Conservation (phyloP, 805 yeast species). For the Yamadazyma sp. region DNA sequence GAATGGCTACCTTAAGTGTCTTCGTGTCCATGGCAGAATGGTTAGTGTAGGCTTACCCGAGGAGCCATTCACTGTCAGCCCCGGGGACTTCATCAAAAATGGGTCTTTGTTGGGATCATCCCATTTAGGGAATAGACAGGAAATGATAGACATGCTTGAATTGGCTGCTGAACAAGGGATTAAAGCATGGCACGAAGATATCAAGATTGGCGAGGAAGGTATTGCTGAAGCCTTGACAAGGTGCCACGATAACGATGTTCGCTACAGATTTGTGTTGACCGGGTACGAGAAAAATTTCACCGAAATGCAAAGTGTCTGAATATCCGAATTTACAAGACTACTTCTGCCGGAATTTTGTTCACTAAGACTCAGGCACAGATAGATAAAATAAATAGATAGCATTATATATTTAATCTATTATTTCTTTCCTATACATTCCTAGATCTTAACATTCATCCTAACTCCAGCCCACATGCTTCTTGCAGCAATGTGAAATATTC, state of each 20-base stretch:
- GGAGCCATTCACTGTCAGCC: conserved; percentile 21
- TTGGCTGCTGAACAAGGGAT: conserved; percentile 38
- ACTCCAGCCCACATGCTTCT: conserved; percentile 23
- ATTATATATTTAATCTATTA: too few relatives aligned
- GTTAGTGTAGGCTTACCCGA: conserved; percentile 30
- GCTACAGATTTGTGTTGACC: conserved; percentile 58
- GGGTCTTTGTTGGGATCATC: conserved; percentile 33
- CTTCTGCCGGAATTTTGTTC: too few relatives aligned
- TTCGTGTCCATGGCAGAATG: conserved; percentile 27
- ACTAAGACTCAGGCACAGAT: too few relatives aligned
- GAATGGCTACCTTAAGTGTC: conserved; percentile 43
- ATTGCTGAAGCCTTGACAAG: conserved; percentile 35
- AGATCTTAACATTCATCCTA: conserved; percentile 22
- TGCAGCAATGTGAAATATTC: conserved; percentile 26
- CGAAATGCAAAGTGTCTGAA: too few relatives aligned
- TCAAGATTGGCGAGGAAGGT: conserved; percentile 35
- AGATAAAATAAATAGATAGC: too few relatives aligned
- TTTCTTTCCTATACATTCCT: conserved; percentile 7
- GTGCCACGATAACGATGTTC: conserved; percentile 34
- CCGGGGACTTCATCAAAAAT: conserved; percentile 27
- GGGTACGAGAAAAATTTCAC: conserved; percentile 50
- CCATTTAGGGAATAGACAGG: conserved; percentile 35
- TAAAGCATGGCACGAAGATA: conserved; percentile 36
- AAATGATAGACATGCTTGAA: conserved; percentile 37
- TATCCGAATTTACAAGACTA: too few relatives aligned